These are phyloP conservation scores for Nannizziopsis barbatae DNA, from an alignment of 2,329 filamentous ascomycete species.

Conservation along the genomic window DNA sequence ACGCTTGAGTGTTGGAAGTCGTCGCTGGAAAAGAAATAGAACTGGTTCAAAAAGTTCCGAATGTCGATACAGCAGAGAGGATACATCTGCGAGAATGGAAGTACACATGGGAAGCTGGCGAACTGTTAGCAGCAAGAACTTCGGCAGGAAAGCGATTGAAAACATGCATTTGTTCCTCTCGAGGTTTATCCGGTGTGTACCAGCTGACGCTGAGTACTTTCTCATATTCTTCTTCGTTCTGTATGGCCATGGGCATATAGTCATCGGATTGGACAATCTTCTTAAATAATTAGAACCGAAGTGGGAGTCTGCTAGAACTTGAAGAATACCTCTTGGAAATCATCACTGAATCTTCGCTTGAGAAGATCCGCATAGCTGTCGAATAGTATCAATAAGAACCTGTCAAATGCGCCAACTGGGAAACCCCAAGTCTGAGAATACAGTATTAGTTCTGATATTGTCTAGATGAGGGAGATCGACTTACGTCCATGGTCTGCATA, in stretches of 20 bases:
- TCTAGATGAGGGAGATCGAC: conserved; percentile 18
- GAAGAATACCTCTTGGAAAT: conserved; percentile 69
- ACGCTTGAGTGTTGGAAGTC: conserved; percentile 83
- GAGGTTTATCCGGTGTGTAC: conserved; percentile 74
- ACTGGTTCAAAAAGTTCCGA: conserved; percentile 92
- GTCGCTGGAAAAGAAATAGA: conserved; percentile 94
- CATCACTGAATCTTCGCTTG: conserved; percentile 82
- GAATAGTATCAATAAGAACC: conserved; percentile 77
- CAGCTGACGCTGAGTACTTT: conserved; percentile 94
- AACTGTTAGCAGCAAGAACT: neutral
- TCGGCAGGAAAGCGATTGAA: neutral
- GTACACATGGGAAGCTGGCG: conserved; percentile 73
- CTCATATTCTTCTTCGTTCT: conserved; percentile 79
- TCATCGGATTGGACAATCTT: conserved; percentile 77
- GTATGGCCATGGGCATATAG: conserved; percentile 99
- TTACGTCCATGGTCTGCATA: conserved; percentile 93
- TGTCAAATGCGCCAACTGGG: conserved; percentile 67
- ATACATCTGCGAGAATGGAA: conserved; percentile 99
- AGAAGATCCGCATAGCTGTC: conserved; percentile 87
- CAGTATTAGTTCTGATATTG: neutral
- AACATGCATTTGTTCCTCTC: conserved; percentile 61
- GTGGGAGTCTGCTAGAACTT: neutral
- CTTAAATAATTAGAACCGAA: conserved; percentile 2
- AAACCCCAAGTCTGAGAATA: conserved; percentile 71
- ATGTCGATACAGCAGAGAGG: conserved; percentile 97